Conservation (phyloP, 176 grass and related monocot species). For the Musa beccarii region DNA sequence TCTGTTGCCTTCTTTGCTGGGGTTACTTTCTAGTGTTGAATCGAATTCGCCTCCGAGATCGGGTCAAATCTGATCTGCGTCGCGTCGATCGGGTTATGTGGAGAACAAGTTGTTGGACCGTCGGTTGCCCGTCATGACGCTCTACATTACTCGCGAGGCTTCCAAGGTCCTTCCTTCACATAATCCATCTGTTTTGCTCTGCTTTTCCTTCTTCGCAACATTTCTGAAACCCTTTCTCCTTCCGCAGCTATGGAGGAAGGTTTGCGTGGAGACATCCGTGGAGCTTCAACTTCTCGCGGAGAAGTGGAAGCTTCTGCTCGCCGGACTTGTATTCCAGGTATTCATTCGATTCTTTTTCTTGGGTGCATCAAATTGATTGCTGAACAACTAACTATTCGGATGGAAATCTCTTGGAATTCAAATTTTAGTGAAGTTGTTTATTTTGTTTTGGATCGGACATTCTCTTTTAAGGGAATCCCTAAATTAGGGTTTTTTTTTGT, state of each 20-base stretch:
- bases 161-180: slow-evolving; percentile 43
- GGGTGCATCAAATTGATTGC: neutral
- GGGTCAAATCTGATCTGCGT: neutral
- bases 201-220: neutral
- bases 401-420: neutral
- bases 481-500: neutral
- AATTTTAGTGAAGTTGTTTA: neutral
- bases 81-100: neutral
- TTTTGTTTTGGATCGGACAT: neutral
- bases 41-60: neutral
- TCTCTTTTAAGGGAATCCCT: neutral
- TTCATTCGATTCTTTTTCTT: neutral
- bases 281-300: slow-evolving; percentile 80
- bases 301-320: slow-evolving; percentile 80
- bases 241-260: slow-evolving; percentile 58
- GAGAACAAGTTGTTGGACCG: neutral
- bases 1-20: too few relatives aligned
- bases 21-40: neutral
- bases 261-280: slow-evolving; percentile 50
- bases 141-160: slow-evolving; percentile 62
- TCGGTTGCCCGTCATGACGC: slow-evolving; percentile 33
- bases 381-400: neutral
- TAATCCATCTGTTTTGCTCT: neutral
- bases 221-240: too few relatives aligned
- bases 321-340: slow-evolving; percentile 79